Base-by-base conservation (phyloP, 75 land plant genomes). In the Pinus taeda region DNA sequence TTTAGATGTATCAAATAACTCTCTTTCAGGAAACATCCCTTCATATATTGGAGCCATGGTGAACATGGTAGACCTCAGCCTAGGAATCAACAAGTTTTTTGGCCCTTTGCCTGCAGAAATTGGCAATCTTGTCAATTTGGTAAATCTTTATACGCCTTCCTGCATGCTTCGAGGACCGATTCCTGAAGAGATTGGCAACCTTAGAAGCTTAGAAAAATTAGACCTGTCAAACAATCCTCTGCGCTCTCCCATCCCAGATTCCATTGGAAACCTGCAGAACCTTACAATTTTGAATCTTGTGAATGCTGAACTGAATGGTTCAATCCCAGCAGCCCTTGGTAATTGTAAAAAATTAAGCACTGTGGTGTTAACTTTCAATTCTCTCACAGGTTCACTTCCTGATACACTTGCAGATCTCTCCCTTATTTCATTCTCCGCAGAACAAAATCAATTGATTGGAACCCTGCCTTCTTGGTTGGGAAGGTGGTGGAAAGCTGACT, bases 321-420 rank as follows among this genome's bases (percentile, higher is more conserved):
- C 45, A n/a, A 75, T 75, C 9, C 83, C 85, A 7, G 74, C 79
- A 9, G 61, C 71, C 7, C 74, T 83, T 8, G 84, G 73, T 24
- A 80, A 80, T 49, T 83, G 84, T 82, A 80, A 60, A 6, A 71
- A 49, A 0, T 42, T 83, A 49, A 60, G 26, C 7, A 26, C 63
- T 14, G 21, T 82, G n/a, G 74, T 42, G 30, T 75, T 82, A 24
- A 22, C 83, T 7, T 82, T 73, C 60, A 79, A 79, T 74, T 57
- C 57, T 42, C 80, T 79, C 76, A 76, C 81, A 21, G 84, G 84
- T 20, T 57, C 81, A 21, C 74, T 82, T 49, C 84, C 84, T 7
- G 70, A 71, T 9, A 59, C 75, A 17, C 58, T 81, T 37, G 83
- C 57, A 18, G 60, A 77, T 49, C 79, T 80, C 55, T 76, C 71